A percentile compares a stretch with the other conserved stretches of the same genome.
phyloP scores from a whole-genome alignment of 23 red algal species.

The Gracilaria caudata region DNA sequence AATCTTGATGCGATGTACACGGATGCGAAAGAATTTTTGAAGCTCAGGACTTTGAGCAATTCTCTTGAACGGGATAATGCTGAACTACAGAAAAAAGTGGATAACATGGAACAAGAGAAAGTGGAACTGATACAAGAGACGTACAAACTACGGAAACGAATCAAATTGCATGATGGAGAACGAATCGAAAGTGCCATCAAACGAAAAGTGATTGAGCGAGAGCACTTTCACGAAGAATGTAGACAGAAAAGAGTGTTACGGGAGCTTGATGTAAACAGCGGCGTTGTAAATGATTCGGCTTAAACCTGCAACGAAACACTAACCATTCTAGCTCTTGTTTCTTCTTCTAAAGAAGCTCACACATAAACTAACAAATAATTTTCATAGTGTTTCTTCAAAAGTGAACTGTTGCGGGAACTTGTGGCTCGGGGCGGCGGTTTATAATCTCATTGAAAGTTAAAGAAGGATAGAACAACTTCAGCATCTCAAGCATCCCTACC shows the following conservation, averaged over 20 bases:
- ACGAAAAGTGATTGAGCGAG: slow-evolving; percentile 1
- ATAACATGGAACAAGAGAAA: not conserved
- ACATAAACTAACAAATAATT: no score
- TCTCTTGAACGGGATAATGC: not conserved
- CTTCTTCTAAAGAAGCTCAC: no score
- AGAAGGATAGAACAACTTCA: no score
- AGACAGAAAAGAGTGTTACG: slow-evolving; percentile 1
- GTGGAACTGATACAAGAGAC: slow-evolving; percentile 1
- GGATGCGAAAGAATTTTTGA: slow-evolving; percentile 18
- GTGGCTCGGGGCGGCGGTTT: no score
- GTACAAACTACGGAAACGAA: slow-evolving; percentile 30
- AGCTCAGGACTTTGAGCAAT: not conserved
- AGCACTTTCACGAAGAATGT: slow-evolving; percentile 4
- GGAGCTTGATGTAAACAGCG: slow-evolving; percentile 18
- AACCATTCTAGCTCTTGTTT: not conserved
- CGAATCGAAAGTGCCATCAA: slow-evolving; percentile 16
- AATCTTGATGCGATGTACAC: not conserved
- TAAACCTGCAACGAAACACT: not conserved
- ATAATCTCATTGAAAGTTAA: no score
- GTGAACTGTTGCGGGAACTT: no score
- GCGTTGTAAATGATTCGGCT: not conserved
- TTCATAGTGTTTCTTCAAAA: no score
- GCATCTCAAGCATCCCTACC: no score
- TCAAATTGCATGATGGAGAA: slow-evolving; percentile 24
- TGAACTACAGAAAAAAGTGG: slow-evolving; percentile 3